Percentiles rank a stretch among this genome's conserved stretches.
Evolutionary conservation across 306 rosid genomes (phyloP).

Genomic region (Begonia fuchsioides): DNA sequence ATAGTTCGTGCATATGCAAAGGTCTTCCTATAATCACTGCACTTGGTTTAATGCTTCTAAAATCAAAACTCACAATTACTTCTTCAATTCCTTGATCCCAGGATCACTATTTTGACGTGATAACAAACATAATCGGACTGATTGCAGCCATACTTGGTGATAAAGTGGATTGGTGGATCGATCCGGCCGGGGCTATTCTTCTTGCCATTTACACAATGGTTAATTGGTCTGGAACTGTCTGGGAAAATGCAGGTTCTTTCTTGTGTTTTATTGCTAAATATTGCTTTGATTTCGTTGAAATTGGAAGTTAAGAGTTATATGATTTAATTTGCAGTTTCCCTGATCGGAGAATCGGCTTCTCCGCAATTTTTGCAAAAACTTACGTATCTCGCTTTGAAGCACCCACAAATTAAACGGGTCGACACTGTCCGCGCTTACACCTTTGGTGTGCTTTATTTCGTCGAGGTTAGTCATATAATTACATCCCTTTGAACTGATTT

Average conservation of each 20-base stretch:
- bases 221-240: slow-evolving; percentile 69
- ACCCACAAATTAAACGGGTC: slow-evolving; percentile 42
- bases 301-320: no score
- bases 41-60: no score
- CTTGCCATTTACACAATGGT: slow-evolving; percentile 63
- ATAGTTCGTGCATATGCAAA: slow-evolving; percentile 75
- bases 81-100: slow-evolving; percentile 8
- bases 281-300: no score
- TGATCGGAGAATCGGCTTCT: slow-evolving; percentile 68
- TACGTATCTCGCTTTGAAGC: slow-evolving; percentile 52
- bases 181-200: slow-evolving; percentile 57
- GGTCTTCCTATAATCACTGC: slow-evolving; percentile 11
- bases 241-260: slow-evolving; percentile 55
- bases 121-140: slow-evolving; percentile 55
- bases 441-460: slow-evolving; percentile 70
- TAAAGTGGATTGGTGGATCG: slow-evolving; percentile 63
- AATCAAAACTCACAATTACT: neutral
- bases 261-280: neutral
- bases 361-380: slow-evolving; percentile 71
- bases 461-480: slow-evolving; percentile 31
- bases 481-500: no score
- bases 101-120: slow-evolving; percentile 76
- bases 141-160: slow-evolving; percentile 66
- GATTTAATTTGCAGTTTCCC: slow-evolving; percentile 32
- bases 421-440: slow-evolving; percentile 83